Percentiles rank a stretch among this genome's conserved stretches.
phyloP scores from a whole-genome alignment of 768 basidiomycete species.

The Glaciozyma martinii region DNA sequence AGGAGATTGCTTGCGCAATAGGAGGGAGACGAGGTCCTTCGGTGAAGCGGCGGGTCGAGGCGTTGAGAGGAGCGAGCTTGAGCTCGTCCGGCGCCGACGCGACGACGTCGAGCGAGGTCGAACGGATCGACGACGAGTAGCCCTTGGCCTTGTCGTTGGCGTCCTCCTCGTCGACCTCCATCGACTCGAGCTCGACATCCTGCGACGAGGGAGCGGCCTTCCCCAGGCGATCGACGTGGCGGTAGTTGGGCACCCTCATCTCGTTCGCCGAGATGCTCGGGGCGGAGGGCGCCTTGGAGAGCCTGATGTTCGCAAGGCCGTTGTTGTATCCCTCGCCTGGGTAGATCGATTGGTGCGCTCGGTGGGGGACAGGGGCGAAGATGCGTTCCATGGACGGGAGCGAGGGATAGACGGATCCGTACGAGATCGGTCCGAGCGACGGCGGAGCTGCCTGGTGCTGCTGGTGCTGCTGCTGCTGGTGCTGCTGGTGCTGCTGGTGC shows the following conservation, averaged over 20 bases:
- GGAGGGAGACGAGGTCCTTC: conserved; percentile 11
- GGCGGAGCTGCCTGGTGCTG: neutral
- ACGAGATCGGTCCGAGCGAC: neutral
- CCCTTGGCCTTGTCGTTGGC: conserved; percentile 18
- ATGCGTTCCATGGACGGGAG: neutral
- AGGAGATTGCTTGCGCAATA: neutral
- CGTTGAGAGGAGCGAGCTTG: conserved; percentile 14
- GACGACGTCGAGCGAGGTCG: neutral
- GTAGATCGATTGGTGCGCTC: neutral
- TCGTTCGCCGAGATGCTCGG: conserved; percentile 22
- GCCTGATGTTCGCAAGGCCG: conserved; percentile 3
- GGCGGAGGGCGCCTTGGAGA: conserved; percentile 14
- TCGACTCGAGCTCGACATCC: neutral
- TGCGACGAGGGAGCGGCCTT: conserved; percentile 13
- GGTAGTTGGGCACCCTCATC: conserved; percentile 24
- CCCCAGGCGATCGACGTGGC: conserved; percentile 19
- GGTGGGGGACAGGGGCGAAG: neutral
- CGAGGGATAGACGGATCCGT: conserved; percentile 7
- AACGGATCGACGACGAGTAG: conserved; percentile 15
- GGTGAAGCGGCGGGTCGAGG: neutral
- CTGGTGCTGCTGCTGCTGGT: neutral
- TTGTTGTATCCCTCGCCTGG: neutral
- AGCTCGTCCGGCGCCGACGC: neutral
- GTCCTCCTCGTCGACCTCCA: neutral
- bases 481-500: neutral